A percentile compares a stretch with the other conserved stretches of the same genome.
Evolutionary conservation across 2,329 filamentous ascomycete genomes (phyloP).

Genomic region (Sarocladiaceae sp.): DNA sequence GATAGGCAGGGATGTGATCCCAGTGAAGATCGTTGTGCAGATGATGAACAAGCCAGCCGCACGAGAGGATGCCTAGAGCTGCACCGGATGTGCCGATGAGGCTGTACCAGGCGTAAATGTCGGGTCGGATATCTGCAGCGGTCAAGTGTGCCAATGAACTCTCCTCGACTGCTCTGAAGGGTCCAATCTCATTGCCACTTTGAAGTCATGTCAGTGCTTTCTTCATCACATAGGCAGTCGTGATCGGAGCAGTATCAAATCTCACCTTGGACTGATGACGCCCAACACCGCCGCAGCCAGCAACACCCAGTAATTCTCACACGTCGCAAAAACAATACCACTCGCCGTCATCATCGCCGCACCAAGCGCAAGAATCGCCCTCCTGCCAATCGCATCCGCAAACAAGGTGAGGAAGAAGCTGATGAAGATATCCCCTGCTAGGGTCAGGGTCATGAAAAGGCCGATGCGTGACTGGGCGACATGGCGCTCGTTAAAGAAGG

Average conservation of each 20-base stretch:
- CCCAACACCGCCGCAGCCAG: slow-evolving; percentile 54
- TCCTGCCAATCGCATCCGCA: slow-evolving; percentile 54
- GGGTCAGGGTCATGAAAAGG: slow-evolving; percentile 62
- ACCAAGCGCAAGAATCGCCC: slow-evolving; percentile 48
- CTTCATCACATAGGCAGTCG: too few relatives aligned
- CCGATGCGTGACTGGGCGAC: slow-evolving; percentile 50
- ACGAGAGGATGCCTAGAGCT: slow-evolving; percentile 54
- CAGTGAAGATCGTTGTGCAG: slow-evolving; percentile 40
- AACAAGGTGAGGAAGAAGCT: slow-evolving; percentile 56
- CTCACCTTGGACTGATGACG: slow-evolving; percentile 52
- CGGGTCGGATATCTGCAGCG: slow-evolving; percentile 37
- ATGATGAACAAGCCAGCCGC: slow-evolving; percentile 55
- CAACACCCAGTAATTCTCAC: slow-evolving; percentile 53
- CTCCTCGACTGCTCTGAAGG: slow-evolving; percentile 59
- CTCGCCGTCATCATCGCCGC: slow-evolving; percentile 52
- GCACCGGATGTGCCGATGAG: slow-evolving; percentile 55
- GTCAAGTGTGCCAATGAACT: slow-evolving; percentile 56
- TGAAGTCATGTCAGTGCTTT: not conserved
- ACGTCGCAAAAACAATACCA: slow-evolving; percentile 50
- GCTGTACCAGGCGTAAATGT: slow-evolving; percentile 61
- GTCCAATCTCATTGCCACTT: slow-evolving; percentile 62
- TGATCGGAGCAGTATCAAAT: slow-evolving; percentile 15
- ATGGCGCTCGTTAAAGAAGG: slow-evolving; percentile 47
- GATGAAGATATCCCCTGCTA: slow-evolving; percentile 55
- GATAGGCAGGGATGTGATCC: slow-evolving; percentile 43